These are phyloP conservation scores for Citrullus colocynthis DNA, from an alignment of 306 rosid genomes.

Conservation along the genomic window DNA sequence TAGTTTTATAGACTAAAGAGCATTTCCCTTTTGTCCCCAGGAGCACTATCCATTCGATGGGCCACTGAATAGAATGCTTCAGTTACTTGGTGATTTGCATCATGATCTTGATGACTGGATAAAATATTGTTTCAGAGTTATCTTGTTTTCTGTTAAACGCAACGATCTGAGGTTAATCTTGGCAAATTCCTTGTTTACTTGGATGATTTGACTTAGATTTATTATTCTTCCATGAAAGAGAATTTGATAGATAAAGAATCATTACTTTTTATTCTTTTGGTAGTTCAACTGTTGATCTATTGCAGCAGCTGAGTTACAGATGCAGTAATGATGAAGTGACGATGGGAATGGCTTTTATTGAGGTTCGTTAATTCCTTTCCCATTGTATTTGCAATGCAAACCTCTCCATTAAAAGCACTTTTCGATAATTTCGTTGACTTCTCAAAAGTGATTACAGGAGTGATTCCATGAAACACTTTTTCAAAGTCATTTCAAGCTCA, in stretches of 20 bases:
- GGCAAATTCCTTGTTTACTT: not conserved
- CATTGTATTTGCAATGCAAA: not conserved
- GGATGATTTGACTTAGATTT: not conserved
- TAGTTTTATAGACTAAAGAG: not conserved
- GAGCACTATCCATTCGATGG: constrained; percentile 37
- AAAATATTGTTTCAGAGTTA: constrained; percentile 51
- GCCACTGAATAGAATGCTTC: constrained; percentile 41
- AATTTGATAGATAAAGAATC: not conserved
- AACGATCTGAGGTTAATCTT: constrained; percentile 49
- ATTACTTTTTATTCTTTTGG: constrained; percentile 4
- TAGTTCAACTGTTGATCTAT: constrained; percentile 50
- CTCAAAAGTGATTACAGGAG: not conserved
- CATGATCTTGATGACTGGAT: constrained; percentile 41
- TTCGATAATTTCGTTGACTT: no score
- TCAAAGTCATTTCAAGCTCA: not conserved
- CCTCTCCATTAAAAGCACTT: not conserved
- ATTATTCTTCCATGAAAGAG: not conserved
- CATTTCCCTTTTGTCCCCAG: constrained; percentile 18
- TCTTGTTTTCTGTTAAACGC: constrained; percentile 46
- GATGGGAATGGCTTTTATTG: constrained; percentile 42
- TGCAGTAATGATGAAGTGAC: constrained; percentile 31
- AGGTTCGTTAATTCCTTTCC: constrained; percentile 36
- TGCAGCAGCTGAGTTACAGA: constrained; percentile 54
- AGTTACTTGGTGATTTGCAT: constrained; percentile 40
- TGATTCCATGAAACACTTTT: not conserved